Evolutionary conservation across 2,329 filamentous ascomycete genomes (phyloP).

Genomic region (Aspergillus pseudoterreus): DNA sequence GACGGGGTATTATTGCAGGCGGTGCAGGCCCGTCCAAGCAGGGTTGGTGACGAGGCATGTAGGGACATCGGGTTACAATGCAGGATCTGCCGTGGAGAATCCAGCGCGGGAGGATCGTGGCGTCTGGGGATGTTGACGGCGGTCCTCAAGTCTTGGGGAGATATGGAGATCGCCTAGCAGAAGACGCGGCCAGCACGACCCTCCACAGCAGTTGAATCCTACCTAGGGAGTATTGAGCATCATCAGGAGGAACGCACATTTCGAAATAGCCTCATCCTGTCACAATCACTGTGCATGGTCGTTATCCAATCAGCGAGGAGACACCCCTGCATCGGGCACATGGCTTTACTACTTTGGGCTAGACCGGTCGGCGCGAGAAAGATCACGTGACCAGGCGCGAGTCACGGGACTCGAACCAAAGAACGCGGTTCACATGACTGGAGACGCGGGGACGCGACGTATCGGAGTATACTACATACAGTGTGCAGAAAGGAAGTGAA

Average conservation of each 20-base stretch:
- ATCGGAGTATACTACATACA: not conserved
- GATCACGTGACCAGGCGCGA: slow-evolving; percentile 17
- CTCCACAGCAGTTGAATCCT: no score
- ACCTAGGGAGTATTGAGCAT: no score
- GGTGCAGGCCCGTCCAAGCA: no score
- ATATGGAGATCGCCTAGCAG: no score
- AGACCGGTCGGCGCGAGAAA: slow-evolving; percentile 2
- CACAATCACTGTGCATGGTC: slow-evolving; percentile 6
- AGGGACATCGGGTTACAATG: not conserved
- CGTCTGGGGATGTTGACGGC: not conserved
- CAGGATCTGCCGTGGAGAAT: slow-evolving; percentile 1
- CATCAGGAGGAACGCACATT: not conserved
- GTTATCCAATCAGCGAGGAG: slow-evolving; percentile 10
- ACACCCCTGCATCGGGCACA: slow-evolving; percentile 12
- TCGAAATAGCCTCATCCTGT: slow-evolving; percentile 9
- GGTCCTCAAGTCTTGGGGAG: no score
- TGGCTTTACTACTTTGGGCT: slow-evolving; percentile 11
- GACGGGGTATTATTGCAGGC: no score
- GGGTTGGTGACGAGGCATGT: not conserved
- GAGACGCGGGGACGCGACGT: slow-evolving; percentile 11
- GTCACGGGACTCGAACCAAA: slow-evolving; percentile 18
- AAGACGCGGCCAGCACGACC: no score
- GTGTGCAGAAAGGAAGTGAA: not conserved
- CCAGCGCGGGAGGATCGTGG: not conserved
- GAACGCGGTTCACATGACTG: slow-evolving; percentile 17